These are phyloP conservation scores for Penicillium sp. DNA, from an alignment of 2,329 filamentous ascomycete genomes.

Conservation along the genomic window DNA sequence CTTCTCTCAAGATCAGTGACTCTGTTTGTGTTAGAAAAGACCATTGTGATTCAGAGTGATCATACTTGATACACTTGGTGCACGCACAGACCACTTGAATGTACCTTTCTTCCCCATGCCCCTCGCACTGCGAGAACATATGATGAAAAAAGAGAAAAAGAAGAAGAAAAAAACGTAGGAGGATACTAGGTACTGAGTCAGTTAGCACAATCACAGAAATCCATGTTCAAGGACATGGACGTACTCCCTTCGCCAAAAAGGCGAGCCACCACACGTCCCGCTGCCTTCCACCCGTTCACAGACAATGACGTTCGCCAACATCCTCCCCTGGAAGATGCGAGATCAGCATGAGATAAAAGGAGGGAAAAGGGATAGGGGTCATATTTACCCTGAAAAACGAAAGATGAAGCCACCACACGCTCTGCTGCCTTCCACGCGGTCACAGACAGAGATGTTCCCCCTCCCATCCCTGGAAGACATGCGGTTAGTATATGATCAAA, in stretches of 20 bases:
- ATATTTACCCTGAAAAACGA: not conserved
- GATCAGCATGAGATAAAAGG: not conserved
- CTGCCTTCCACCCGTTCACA: not conserved
- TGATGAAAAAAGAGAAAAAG: not conserved
- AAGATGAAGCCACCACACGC: not conserved
- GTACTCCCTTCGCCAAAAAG: not conserved
- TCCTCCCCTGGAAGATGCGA: not conserved
- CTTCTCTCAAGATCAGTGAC: not conserved
- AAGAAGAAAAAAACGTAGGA: not conserved
- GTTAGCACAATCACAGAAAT: not conserved
- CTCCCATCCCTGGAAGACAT: not conserved
- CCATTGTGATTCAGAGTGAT: not conserved
- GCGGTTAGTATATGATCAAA: not conserved
- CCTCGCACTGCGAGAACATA: not conserved
- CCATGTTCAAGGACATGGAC: not conserved
- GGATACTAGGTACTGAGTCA: not conserved
- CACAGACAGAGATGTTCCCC: not conserved
- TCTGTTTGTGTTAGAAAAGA: not conserved
- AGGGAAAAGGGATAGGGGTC: not conserved
- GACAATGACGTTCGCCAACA: not conserved
- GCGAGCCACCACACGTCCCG: not conserved
- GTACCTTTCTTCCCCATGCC: not conserved
- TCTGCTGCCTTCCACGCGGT: not conserved
- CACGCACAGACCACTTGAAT: not conserved
- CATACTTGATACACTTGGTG: not conserved